Conservation (phyloP, 2,329 filamentous ascomycete species). For the Trichoderma sp. region DNA sequence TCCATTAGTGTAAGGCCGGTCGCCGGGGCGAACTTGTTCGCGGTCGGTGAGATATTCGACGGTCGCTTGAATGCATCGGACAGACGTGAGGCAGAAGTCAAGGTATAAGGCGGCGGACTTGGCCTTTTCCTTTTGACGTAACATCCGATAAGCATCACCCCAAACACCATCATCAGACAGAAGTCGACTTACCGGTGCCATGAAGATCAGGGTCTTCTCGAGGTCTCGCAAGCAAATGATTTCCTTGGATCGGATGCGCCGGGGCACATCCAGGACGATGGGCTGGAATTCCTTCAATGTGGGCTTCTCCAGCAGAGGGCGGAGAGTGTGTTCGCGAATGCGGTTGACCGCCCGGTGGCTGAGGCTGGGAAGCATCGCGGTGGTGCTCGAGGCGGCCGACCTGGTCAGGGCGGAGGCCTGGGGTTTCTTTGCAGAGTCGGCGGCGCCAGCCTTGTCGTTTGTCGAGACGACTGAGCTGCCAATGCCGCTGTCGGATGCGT, state of each 20-base stretch:
- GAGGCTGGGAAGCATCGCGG: conserved; percentile 60
- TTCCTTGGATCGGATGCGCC: conserved; percentile 78
- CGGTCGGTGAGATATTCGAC: conserved; percentile 83
- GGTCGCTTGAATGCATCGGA: conserved; percentile 86
- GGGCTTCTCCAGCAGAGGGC: conserved; percentile 73
- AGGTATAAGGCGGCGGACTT: conserved; percentile 73
- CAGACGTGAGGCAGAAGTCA: conserved; percentile 86
- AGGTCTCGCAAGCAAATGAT: conserved; percentile 91
- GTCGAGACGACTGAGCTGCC: conserved; percentile 76
- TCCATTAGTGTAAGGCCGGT: conserved; percentile 90
- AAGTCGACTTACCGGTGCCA: conserved; percentile 85
- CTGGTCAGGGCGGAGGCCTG: conserved; percentile 61
- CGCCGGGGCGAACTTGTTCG: conserved; percentile 80
- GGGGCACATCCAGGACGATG: conserved; percentile 75
- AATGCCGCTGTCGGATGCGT: conserved; percentile 84
- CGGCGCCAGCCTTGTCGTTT: conserved; percentile 52
- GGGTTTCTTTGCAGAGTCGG: conserved; percentile 49
- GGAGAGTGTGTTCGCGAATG: conserved; percentile 77
- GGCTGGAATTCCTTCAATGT: conserved; percentile 78
- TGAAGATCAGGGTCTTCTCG: conserved; percentile 88
- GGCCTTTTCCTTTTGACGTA: conserved; percentile 75
- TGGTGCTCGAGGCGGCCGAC: conserved; percentile 55
- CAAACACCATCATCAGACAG: conserved; percentile 58
- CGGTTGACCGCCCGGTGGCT: conserved; percentile 71
- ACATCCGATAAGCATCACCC: conserved; percentile 69